Evolutionary conservation across 1,284 basidiomycete genomes (phyloP).

Genomic region (Pulchroboletus neoregius): DNA sequence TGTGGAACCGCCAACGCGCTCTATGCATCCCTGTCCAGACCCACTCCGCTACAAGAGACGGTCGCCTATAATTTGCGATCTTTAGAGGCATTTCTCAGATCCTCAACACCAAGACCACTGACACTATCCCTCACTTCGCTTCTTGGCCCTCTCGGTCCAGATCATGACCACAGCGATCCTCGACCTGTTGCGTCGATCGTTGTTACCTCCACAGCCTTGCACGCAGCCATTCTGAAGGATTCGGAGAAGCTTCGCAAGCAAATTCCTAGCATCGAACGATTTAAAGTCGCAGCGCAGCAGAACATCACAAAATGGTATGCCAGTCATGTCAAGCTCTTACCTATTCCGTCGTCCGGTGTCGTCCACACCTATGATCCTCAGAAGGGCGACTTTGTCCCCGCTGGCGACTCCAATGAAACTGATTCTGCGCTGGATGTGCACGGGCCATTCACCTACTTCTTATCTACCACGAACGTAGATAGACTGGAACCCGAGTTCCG

Average conservation of each 20-base stretch:
- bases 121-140: constrained; percentile 57
- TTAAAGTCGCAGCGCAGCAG: constrained; percentile 76
- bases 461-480: constrained; percentile 78
- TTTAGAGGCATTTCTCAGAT: constrained; percentile 44
- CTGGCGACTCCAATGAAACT: constrained; percentile 33
- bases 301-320: constrained; percentile 75
- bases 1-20: constrained; percentile 94
- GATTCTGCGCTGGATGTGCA: constrained; percentile 44
- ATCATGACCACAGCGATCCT: constrained; percentile 14
- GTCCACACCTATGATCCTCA: constrained; percentile 62
- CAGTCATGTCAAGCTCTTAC: constrained; percentile 56
- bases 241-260: constrained; percentile 70
- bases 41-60: constrained; percentile 26
- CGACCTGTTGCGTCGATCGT: constrained; percentile 49
- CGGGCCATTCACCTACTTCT: constrained; percentile 85
- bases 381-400: constrained; percentile 47
- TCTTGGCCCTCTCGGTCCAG: constrained; percentile 30
- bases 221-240: constrained; percentile 80
- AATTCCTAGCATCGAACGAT: constrained; percentile 78
- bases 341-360: constrained; percentile 36
- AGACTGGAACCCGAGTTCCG: constrained; percentile 80
- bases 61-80: constrained; percentile 51
- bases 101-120: constrained; percentile 42
- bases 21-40: constrained; percentile 63
- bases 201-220: constrained; percentile 77